Conservation (phyloP, 805 yeast genomes). For the Candida silvicultrix region DNA sequence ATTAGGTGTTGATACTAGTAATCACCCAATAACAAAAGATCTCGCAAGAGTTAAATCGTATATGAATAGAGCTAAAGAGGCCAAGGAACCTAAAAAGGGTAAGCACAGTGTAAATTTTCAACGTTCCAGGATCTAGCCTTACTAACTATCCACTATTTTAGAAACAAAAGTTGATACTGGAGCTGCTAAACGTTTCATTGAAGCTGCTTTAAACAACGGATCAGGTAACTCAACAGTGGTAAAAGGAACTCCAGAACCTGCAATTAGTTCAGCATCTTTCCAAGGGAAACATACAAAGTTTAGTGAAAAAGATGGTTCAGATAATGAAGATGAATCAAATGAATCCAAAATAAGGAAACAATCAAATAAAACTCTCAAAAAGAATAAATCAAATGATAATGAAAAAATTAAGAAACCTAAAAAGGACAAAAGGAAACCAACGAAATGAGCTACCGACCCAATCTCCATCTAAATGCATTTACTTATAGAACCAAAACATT, state of each 20-base stretch:
- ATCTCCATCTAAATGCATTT: background rate
- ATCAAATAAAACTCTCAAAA: slow-evolving; percentile 3
- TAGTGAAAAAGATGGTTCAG: slow-evolving; percentile 17
- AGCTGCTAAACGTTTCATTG: slow-evolving; percentile 41
- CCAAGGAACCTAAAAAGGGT: slow-evolving; percentile 17
- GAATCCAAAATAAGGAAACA: slow-evolving; percentile 2
- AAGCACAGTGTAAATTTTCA: background rate
- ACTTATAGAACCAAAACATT: background rate
- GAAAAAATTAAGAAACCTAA: slow-evolving; percentile 1
- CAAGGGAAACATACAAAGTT: slow-evolving; percentile 51
- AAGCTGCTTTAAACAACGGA: slow-evolving; percentile 35
- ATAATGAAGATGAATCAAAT: slow-evolving; percentile 4
- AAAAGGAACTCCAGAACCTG: slow-evolving; percentile 30
- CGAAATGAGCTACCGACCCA: background rate
- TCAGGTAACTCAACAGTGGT: slow-evolving; percentile 12
- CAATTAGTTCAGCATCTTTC: slow-evolving; percentile 46
- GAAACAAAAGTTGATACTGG: slow-evolving; percentile 26
- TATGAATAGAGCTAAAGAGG: slow-evolving; percentile 44
- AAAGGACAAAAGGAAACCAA: background rate
- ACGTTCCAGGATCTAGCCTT: no score
- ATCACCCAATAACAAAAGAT: slow-evolving; percentile 62
- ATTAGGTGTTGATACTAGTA: slow-evolving; percentile 47
- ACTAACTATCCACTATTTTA: no score
- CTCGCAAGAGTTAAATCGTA: slow-evolving; percentile 60
- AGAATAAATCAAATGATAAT: background rate